Percentiles rank a stretch among this genome's conserved stretches.
phyloP scores from a whole-genome alignment of 495 filamentous ascomycete genomes.

The Penicillium ucsense region DNA sequence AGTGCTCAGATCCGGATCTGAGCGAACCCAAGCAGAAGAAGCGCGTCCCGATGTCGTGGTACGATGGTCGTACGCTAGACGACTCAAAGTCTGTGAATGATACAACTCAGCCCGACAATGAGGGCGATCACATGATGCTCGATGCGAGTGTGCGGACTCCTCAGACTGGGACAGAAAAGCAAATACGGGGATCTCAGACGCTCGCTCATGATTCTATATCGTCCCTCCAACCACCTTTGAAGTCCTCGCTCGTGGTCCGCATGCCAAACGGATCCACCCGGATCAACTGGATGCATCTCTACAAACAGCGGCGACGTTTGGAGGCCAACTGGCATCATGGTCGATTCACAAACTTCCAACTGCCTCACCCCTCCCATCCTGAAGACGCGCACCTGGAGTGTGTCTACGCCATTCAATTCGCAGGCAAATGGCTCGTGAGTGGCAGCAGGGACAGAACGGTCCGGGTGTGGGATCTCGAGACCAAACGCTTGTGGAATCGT shows the following conservation, averaged over 20 bases:
- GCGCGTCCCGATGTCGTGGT: slow-evolving; percentile 35
- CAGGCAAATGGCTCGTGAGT: slow-evolving; percentile 77
- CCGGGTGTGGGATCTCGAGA: slow-evolving; percentile 84
- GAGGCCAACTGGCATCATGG: slow-evolving; percentile 89
- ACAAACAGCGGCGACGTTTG: slow-evolving; percentile 73
- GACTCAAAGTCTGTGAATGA: background rate
- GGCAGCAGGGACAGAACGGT: slow-evolving; percentile 84
- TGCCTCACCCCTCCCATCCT: slow-evolving; percentile 71
- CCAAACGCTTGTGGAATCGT: slow-evolving; percentile 57
- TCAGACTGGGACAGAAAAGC: slow-evolving; percentile 1
- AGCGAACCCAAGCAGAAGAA: slow-evolving; percentile 44
- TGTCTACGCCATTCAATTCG: slow-evolving; percentile 90
- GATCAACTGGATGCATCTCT: slow-evolving; percentile 58
- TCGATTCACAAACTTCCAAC: slow-evolving; percentile 73
- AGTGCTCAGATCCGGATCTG: slow-evolving; percentile 35
- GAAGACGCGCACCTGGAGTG: slow-evolving; percentile 86
- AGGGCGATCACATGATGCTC: slow-evolving; percentile 38
- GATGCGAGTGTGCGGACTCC: slow-evolving; percentile 26
- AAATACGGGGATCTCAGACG: slow-evolving; percentile 3
- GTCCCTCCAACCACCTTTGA: slow-evolving; percentile 14
- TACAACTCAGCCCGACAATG: slow-evolving; percentile 33
- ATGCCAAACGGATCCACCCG: slow-evolving; percentile 25
- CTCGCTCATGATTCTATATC: slow-evolving; percentile 4
- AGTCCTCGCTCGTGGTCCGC: slow-evolving; percentile 25
- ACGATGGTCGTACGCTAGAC: slow-evolving; percentile 24